Evolutionary conservation across 1,284 basidiomycete genomes (phyloP).

Genomic region (Austropuccinia psidii): DNA sequence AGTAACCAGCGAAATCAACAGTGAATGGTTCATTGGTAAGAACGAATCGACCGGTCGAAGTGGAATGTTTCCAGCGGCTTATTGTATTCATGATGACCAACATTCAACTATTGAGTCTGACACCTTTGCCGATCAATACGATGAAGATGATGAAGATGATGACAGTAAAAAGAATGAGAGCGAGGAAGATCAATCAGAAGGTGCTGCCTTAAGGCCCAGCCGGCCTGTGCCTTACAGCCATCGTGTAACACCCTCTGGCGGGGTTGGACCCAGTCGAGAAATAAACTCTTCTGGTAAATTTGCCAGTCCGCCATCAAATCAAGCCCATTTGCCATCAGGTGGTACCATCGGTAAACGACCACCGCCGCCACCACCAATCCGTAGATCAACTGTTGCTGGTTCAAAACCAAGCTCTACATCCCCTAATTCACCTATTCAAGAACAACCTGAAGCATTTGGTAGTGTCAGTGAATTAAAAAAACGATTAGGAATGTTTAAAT

Average conservation of each 20-base stretch:
- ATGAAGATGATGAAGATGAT: constrained; percentile 3
- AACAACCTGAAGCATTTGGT: constrained; percentile 29
- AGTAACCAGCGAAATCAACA: constrained; percentile 31
- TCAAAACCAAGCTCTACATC: background rate
- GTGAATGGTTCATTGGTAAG: constrained; percentile 26
- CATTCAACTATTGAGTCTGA: background rate
- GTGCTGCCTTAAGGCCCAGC: constrained; percentile 8
- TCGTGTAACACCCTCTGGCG: background rate
- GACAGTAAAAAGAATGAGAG: no score
- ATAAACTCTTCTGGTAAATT: no score
- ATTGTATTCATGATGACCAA: constrained; percentile 14
- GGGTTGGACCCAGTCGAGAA: background rate
- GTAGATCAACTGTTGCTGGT: background rate
- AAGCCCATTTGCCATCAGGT: background rate
- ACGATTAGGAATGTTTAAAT: constrained; percentile 33
- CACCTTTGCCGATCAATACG: constrained; percentile 32
- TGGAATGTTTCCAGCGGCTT: constrained; percentile 35
- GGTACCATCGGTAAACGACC: constrained; percentile 26
- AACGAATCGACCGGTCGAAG: constrained; percentile 26
- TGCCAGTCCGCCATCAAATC: background rate
- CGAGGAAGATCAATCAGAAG: constrained; percentile 23
- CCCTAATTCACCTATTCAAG: background rate
- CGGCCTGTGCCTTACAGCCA: background rate
- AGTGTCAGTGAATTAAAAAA: constrained; percentile 36
- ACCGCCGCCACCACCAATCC: constrained; percentile 25